Evolutionary conservation across 2,329 filamentous ascomycete genomes (phyloP), one percentile per base, ranked within the genome.

Genomic region (Leptosphaerulina australis): DNA sequence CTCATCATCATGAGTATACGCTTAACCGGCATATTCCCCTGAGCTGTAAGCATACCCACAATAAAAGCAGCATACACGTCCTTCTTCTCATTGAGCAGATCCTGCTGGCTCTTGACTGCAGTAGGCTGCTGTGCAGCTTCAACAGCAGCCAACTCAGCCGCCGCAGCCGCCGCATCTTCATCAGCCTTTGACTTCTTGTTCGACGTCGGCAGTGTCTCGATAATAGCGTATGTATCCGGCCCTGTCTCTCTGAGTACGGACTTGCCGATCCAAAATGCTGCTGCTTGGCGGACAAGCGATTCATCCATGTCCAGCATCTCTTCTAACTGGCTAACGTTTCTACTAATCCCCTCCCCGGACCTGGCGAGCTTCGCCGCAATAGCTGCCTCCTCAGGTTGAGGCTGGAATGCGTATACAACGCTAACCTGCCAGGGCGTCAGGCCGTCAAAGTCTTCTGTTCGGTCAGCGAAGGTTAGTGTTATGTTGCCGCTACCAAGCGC

Each of bases 1-100:
- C 90, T 91, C 80, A 99, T 81, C 90, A 97, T 97, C 87, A 92
- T 96, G 7, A 86, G 82, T 58, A 99, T 95, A 69, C 91, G 84
- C 46, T 80, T 80, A 51, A 92, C 77, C 40, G 89, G 87, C 89
- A 97, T 94, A 21, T 88, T 84, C 14, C 88, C 88, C 62, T 91
- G 88, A 72, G 97, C 97, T 55, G 91, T 97, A 73, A 99, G 77
- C 94, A 99, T 97, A 41, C 90, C 91, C 48, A 91, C 79, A 50
- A 99, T 91, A 70, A 96, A 97, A 65, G 92, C 88, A 84, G 89
- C 91, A 73, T 97, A 96, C 29, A 96, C 82, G 33, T 81, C 79
- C 71, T 83, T 84, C 64, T 85, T 85, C 69, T 90, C 87, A 58
- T 84, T 80, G 17, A 88, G 81, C 24, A 88, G 77, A 11, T 82